Base-by-base conservation (phyloP, 2,329 filamentous ascomycete genomes). In the Dactylellina parvicollis region DNA sequence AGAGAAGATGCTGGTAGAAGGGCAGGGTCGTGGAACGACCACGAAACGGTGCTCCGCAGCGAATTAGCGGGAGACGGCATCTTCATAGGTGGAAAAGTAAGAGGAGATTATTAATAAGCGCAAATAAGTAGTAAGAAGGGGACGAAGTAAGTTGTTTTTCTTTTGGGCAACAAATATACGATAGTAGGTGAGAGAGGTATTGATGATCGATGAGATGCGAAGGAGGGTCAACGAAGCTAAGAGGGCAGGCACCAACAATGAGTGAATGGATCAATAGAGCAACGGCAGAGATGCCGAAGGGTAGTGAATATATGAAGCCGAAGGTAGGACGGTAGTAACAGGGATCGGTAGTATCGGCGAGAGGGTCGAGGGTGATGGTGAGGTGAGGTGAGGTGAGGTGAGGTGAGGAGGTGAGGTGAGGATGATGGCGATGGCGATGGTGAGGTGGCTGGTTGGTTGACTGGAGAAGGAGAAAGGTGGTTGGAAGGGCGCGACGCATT, bases 101-200 rank as follows among this genome's bases (percentile, higher is more conserved):
- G 60, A 74, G 66, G 72, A 74, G 71, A 75, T 60, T 67, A 74
- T 16, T 64, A 72, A 54, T 74, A 60, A 36, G 74, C 74, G 42
- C 56, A 74, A 72, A 55, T 26, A 75, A 56, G 61, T 69, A 60
- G 55, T 57, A 52, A n/a, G 24, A 54, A 52, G 16, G 22, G 14
- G 22, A 46, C 2, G 46, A 44, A 52, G 56, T 57, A 62, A 40
- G 54, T 56, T 52, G 67, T 61, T 55, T 26, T 54, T 55, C 65
- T 74, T 76, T 74, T 75, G 71, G 72, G 61, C 52, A 74, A 57
- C 65, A 74, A 60, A 75, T 59, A 62, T 59, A 72, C 44, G 71
- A 70, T 57, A 54, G 62, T 62, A 73, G 42, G 74, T 75, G 61
- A 55, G 42, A 76, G 72, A 72, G 66, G 70, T 62, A 55, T 47